Evolutionary conservation across 768 basidiomycete species (phyloP), one percentile per base, ranked within the genome.

Genomic region (Pluteus cervinus): DNA sequence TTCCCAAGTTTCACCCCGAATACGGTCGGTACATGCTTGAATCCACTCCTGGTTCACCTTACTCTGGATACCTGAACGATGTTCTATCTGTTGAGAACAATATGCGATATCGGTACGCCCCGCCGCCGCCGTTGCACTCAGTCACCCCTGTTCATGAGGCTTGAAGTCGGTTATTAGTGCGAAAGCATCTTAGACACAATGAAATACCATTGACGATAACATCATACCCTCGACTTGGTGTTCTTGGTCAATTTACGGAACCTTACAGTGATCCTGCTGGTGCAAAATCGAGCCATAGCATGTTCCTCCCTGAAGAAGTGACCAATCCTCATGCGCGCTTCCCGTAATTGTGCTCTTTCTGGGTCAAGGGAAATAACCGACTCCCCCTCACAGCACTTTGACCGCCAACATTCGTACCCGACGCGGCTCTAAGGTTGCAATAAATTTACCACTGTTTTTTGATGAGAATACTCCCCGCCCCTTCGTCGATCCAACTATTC

Each of bases 11-110:
- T 54, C 96, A 98, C 55, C 94, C 94, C 12, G 96, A 99, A 61
- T 99, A 97, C 65, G 96, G 96, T 26, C 76, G 93, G 25, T 98
- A 88, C 66, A 99, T 99, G 96, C 73, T 99, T 36, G 96, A 99
- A 58, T 91, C 91, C 3, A 99, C 94, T 1, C 96, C 96, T 0
- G 96, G 96, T 2, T 79, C 82, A 33, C 96, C 96, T 2, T 98
- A 97, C 63, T 85, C 88, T 4, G 91, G 89, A 7, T 82, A 76
- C 11, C 77, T 98, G 26, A 70, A 72, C 17, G 91, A 94, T 58
- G 72, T 98, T 14, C 68, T 98, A 24, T 76, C 82, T 4, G 93
- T 99, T 4, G 94, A 99, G 63, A 63, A 68, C 32, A 92, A 98
- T 60, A 99, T 99, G 96, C 81, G 86, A 30, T 89, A 90, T 57